These are phyloP conservation scores for Cercospora janseana DNA, from an alignment of 2,329 filamentous ascomycete genomes.

Conservation along the genomic window DNA sequence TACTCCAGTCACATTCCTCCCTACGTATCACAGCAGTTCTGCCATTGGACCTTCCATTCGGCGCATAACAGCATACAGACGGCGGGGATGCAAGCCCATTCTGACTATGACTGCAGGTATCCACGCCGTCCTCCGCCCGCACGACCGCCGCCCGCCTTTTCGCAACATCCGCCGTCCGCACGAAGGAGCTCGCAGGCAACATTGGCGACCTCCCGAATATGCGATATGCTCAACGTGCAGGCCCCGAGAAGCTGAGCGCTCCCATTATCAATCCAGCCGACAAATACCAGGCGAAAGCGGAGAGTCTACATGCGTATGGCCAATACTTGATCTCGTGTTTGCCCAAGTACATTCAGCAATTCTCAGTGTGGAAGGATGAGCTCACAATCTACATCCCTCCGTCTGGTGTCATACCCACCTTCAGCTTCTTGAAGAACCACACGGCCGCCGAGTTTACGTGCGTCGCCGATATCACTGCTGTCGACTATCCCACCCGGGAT, in stretches of 20 bases:
- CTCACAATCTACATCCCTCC: slow-evolving; percentile 75
- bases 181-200: slow-evolving; percentile 47
- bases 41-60: no score
- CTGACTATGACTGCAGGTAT: no score
- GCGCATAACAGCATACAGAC: no score
- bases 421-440: slow-evolving; percentile 95
- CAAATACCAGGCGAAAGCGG: slow-evolving; percentile 84
- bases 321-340: slow-evolving; percentile 95
- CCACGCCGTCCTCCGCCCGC: slow-evolving; percentile 12
- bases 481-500: slow-evolving; percentile 92
- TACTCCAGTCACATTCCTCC: no score
- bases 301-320: slow-evolving; percentile 88
- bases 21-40: no score
- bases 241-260: slow-evolving; percentile 61
- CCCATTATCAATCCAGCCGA: slow-evolving; percentile 88
- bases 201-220: slow-evolving; percentile 47
- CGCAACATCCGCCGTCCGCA: slow-evolving; percentile 42
- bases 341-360: slow-evolving; percentile 98
- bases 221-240: slow-evolving; percentile 43
- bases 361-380: slow-evolving; percentile 99
- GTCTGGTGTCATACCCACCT: slow-evolving; percentile 82
- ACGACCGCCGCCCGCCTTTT: slow-evolving; percentile 42
- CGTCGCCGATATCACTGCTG: slow-evolving; percentile 85
- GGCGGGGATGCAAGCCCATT: no score
- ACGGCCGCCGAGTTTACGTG: slow-evolving; percentile 96